Evolutionary conservation across 345 rosid genomes (phyloP).

Genomic region (Rhodamnia argentea): DNA sequence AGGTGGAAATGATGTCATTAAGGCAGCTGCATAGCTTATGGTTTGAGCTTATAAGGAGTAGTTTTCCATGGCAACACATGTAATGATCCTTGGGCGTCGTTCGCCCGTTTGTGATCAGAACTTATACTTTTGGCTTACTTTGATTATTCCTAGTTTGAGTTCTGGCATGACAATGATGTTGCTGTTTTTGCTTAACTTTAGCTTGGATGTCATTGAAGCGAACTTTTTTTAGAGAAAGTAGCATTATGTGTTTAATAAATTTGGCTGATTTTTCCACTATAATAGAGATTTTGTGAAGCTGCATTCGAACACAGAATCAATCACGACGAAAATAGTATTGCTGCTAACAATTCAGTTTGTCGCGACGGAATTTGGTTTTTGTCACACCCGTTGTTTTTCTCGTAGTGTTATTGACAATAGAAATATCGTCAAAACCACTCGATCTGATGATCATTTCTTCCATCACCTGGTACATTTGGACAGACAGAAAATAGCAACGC

Average conservation of each 20-base stretch:
- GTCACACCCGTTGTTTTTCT: neutral
- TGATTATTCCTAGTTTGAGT: neutral
- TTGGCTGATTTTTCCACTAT: neutral
- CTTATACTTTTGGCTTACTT: neutral
- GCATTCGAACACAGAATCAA: neutral
- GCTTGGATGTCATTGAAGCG: neutral
- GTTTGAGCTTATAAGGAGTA: neutral
- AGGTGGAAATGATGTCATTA: neutral
- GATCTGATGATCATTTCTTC: neutral
- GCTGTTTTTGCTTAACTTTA: neutral
- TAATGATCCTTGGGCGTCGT: neutral
- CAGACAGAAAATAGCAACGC: neutral
- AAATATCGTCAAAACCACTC: neutral
- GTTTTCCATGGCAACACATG: neutral
- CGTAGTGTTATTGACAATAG: neutral
- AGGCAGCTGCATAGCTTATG: neutral
- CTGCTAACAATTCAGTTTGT: neutral
- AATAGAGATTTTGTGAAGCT: neutral
- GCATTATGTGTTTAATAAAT: fast-evolving
- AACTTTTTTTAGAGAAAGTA: neutral
- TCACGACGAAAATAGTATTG: neutral
- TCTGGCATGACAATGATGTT: neutral
- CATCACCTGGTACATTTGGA: neutral
- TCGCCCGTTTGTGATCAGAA: neutral
- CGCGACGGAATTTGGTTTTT: neutral